Evolutionary conservation across 345 rosid genomes (phyloP).

Genomic region (Jatropha curcas): DNA sequence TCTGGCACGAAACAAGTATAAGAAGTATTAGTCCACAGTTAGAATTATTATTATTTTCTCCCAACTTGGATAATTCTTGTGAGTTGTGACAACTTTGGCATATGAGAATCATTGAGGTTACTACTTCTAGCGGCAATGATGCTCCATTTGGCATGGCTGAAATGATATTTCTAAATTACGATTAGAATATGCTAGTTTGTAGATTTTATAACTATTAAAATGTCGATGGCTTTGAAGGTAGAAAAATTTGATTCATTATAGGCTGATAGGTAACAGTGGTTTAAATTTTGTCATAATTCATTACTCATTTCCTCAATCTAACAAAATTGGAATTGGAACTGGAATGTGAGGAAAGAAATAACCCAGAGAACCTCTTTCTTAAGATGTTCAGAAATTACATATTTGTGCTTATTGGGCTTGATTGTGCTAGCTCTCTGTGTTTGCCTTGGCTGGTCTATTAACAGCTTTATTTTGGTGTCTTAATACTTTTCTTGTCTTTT

Average conservation of each 20-base stretch:
- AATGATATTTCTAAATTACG: not conserved
- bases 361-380: not conserved
- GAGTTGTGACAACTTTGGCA: not conserved
- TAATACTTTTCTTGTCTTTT: constrained; percentile 12
- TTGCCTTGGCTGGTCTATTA: too few relatives aligned
- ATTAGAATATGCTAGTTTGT: not conserved
- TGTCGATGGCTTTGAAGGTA: not conserved
- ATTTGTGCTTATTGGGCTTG: too few relatives aligned
- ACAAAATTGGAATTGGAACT: not conserved
- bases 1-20: not conserved
- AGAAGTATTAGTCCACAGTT: not conserved
- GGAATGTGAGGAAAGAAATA: not conserved
- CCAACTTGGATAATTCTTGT: not conserved
- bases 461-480: too few relatives aligned
- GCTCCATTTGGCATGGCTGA: not conserved
- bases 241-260: not conserved
- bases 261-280: not conserved
- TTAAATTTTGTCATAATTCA: not conserved
- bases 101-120: not conserved
- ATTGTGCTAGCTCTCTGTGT: too few relatives aligned
- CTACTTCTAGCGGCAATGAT: not conserved
- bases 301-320: not conserved
- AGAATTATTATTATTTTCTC: not conserved
- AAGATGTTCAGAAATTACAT: not conserved
- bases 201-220: not conserved